Conservation (phyloP, 768 basidiomycete genomes). For the Rhodocollybia butyracea region DNA sequence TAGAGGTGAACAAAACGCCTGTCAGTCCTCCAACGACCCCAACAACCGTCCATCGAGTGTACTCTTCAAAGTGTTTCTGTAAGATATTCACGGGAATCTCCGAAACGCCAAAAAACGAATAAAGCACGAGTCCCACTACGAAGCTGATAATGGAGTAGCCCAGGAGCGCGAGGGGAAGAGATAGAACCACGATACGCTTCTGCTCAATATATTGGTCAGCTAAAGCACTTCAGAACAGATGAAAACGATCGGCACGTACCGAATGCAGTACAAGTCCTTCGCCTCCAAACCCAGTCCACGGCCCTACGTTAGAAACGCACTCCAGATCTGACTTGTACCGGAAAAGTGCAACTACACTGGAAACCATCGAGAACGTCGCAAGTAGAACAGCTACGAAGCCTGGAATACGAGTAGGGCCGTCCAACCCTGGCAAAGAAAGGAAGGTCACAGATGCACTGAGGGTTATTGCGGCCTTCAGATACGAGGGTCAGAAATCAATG, state of each 20-base stretch:
- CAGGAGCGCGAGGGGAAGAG: slow-evolving; percentile 71
- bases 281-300: slow-evolving; percentile 42
- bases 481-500: neutral
- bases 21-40: slow-evolving; percentile 62
- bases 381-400: slow-evolving; percentile 68
- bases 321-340: slow-evolving; percentile 66
- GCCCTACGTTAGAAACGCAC: slow-evolving; percentile 33
- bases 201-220: slow-evolving; percentile 20
- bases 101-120: slow-evolving; percentile 55
- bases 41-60: slow-evolving; percentile 60
- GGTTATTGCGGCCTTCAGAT: slow-evolving; percentile 68
- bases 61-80: slow-evolving; percentile 49
- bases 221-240: neutral
- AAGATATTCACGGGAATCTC: slow-evolving; percentile 32
- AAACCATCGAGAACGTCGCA: slow-evolving; percentile 65
- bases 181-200: slow-evolving; percentile 62
- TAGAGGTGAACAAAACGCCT: slow-evolving; percentile 56
- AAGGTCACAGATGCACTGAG: slow-evolving; percentile 81
- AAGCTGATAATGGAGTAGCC: slow-evolving; percentile 71
- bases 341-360: slow-evolving; percentile 68
- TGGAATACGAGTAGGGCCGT: slow-evolving; percentile 57
- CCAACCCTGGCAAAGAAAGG: slow-evolving; percentile 73
- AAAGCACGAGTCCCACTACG: slow-evolving; percentile 60
- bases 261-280: slow-evolving; percentile 52
- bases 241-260: slow-evolving; percentile 27